Evolutionary conservation across 768 basidiomycete species (phyloP).

Genomic region (Panellus pusillus): DNA sequence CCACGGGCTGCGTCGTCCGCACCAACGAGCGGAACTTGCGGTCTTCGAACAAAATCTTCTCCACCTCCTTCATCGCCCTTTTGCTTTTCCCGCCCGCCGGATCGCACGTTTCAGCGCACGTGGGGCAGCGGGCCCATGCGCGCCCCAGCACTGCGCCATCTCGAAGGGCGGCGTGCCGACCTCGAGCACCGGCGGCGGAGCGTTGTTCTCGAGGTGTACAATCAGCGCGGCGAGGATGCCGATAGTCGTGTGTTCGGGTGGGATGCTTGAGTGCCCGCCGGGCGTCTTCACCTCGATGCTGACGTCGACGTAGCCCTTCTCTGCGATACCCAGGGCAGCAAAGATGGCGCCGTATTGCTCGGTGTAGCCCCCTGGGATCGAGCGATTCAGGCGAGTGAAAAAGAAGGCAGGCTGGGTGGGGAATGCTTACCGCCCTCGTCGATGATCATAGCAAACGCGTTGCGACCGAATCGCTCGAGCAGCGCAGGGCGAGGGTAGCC

Average conservation of each 20-base stretch:
- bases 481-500: conserved; percentile 35
- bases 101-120: conserved; percentile 33
- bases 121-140: conserved; percentile 45
- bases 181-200: conserved; percentile 36
- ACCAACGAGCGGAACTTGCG: conserved; percentile 29
- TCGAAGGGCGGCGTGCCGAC: conserved; percentile 30
- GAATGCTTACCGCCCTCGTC: conserved; percentile 59
- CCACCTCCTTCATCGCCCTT: conserved; percentile 39
- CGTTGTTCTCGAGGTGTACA: conserved; percentile 49
- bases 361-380: conserved; percentile 9
- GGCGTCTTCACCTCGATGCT: conserved; percentile 41
- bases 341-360: conserved; percentile 36
- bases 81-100: conserved; percentile 33
- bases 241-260: conserved; percentile 38
- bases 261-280: conserved; percentile 55
- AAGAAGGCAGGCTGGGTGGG: background rate
- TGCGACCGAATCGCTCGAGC: conserved; percentile 48
- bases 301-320: conserved; percentile 50
- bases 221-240: conserved; percentile 60
- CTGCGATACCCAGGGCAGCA: conserved; percentile 44
- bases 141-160: conserved; percentile 45
- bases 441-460: conserved; percentile 59
- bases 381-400: background rate
- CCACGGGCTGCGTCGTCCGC: conserved; percentile 60
- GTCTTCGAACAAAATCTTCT: conserved; percentile 30